Percentiles rank a stretch among this genome's conserved stretches.
Conservation (phyloP, 2,329 filamentous ascomycete genomes). For the Aspergillus sojae region DNA sequence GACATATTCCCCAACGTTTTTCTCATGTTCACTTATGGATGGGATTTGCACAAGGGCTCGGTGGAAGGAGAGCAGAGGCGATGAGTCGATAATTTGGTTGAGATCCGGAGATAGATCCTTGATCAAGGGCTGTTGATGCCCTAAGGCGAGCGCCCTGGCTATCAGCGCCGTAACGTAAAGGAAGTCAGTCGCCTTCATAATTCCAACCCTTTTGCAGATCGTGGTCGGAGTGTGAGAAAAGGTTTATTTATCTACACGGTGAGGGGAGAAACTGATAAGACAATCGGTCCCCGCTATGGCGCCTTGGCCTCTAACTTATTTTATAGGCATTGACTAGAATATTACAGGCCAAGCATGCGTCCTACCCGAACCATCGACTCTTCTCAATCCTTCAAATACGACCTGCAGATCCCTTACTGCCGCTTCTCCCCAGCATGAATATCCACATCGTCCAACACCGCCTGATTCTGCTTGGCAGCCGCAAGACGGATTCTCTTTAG, state of each 20-base stretch:
- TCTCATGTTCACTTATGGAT: not conserved
- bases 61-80: not conserved
- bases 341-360: no score
- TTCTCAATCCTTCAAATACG: no score
- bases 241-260: not conserved
- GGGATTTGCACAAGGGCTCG: not conserved
- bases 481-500: constrained; percentile 7
- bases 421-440: not conserved
- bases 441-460: constrained; percentile 6
- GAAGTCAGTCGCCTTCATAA: not conserved
- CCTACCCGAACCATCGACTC: no score
- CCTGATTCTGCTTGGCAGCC: constrained; percentile 2
- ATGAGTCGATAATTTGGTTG: not conserved
- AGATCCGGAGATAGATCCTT: not conserved
- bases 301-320: not conserved
- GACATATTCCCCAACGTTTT: not conserved
- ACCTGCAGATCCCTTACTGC: not conserved
- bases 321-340: no score
- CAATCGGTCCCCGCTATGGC: not conserved
- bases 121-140: not conserved
- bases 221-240: not conserved
- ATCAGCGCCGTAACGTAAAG: not conserved
- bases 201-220: rapidly evolving
- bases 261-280: not conserved
- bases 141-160: not conserved